Base-by-base conservation (phyloP, 169 alveolate genomes). In the Cryptosporidium meleagridis region DNA sequence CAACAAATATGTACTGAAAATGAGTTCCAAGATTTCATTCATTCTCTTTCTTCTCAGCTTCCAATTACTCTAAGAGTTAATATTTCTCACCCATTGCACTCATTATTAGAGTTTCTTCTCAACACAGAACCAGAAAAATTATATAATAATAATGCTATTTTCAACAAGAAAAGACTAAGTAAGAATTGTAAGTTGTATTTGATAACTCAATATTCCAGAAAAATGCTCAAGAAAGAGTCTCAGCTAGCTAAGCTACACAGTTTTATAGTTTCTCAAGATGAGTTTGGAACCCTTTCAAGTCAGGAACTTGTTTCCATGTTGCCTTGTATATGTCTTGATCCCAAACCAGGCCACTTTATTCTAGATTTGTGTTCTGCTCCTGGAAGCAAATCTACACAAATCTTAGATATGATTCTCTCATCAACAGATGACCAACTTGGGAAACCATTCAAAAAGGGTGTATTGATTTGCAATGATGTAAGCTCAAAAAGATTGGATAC, bases 361-460 rank as follows among this genome's bases (percentile, higher is more conserved):
- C 92, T 97, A 35, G 99, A 98, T 91, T 93, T 97, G 94, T 98
- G 99, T 91, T 99, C 99, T 29, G 99, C 99, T 6, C 99, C 99
- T 37, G 99, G 98, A 9, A 94, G 96, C 29, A 95, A 96, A 91
- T 94, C 97, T 14, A 93, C 93, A 12, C 95, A 94, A 92, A 89
- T 96, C 55, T 85, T 93, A 70, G 96, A 94, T 73, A 16, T 23
- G 26, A 45, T 75, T 23, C 62, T 69, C 21, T 69, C 65, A 21
- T 41, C 62, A 14, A 59, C 85, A 45, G 52, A 65, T 39, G 85
- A 87, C 37, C 52, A 58, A 26, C 92, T 91, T 69, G 91, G 75
- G 7, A 2, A 14, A 26, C 3, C 16, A 23, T 23, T 55, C 12
- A 33, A 41, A 37, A 55, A 70, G 1, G 91, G 95, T n/a, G 23